Evolutionary conservation across 768 basidiomycete species (phyloP).

Genomic region (Hysterangium stoloniferum): DNA sequence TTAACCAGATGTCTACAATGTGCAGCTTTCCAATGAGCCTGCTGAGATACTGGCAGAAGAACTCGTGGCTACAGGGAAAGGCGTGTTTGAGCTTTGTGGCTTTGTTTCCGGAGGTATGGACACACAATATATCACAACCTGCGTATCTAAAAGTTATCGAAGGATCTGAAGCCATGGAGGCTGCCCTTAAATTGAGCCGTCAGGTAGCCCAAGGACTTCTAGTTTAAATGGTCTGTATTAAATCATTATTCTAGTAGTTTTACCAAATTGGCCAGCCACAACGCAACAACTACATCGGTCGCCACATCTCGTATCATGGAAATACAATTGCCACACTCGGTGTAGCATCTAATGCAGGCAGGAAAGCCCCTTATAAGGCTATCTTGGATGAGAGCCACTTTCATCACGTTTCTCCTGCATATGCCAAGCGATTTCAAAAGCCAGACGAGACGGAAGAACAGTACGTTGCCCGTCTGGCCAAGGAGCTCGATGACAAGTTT

Average conservation of each 20-base stretch:
- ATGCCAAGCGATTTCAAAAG: slow-evolving; percentile 69
- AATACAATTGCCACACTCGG: slow-evolving; percentile 70
- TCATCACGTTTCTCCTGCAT: slow-evolving; percentile 85
- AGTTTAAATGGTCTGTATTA: no score
- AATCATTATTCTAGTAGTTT: slow-evolving; percentile 55
- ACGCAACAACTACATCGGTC: slow-evolving; percentile 72
- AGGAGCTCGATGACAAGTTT: slow-evolving; percentile 84
- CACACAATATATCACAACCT: neutral
- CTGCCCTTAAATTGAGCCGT: slow-evolving; percentile 71
- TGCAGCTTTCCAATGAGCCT: slow-evolving; percentile 74
- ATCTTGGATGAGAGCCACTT: slow-evolving; percentile 60
- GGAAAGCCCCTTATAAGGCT: slow-evolving; percentile 60
- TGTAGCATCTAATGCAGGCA: slow-evolving; percentile 55
- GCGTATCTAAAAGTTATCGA: neutral
- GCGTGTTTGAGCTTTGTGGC: slow-evolving; percentile 63
- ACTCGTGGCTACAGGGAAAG: slow-evolving; percentile 56
- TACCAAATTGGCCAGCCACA: slow-evolving; percentile 60
- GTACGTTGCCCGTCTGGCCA: slow-evolving; percentile 68
- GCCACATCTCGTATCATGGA: slow-evolving; percentile 77
- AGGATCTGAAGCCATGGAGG: slow-evolving; percentile 90
- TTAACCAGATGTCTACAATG: slow-evolving; percentile 70
- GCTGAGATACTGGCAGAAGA: slow-evolving; percentile 71
- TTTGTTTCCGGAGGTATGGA: slow-evolving; percentile 68
- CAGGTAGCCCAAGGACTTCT: slow-evolving; percentile 49
- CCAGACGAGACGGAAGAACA: slow-evolving; percentile 65